A percentile compares a stretch with the other conserved stretches of the same genome.
Conservation (phyloP, 441 rosid genomes). For the Omphalea diandra region DNA sequence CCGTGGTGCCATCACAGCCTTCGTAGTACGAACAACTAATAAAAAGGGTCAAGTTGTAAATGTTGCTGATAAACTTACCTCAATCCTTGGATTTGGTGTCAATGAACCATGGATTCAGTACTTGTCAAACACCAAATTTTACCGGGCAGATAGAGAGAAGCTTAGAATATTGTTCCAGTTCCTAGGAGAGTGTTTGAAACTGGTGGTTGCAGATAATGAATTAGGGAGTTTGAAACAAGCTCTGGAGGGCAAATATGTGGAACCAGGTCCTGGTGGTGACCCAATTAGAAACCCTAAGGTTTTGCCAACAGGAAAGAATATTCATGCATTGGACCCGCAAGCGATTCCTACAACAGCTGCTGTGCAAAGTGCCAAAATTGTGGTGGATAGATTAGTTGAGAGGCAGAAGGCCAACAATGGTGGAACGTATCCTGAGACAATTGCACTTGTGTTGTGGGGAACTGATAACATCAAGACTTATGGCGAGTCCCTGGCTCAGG, state of each 20-base stretch:
- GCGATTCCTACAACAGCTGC: conserved; percentile 98
- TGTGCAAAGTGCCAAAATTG: conserved; percentile 88
- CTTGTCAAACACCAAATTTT: conserved; percentile 83
- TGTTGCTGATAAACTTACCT: conserved; percentile 66
- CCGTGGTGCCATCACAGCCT: conserved; percentile 79
- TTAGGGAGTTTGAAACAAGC: conserved; percentile 96
- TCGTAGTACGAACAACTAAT: conserved; percentile 77
- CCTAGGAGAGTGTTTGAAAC: conserved; percentile 84
- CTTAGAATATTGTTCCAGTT: conserved; percentile 76
- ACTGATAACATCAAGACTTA: conserved; percentile 99
- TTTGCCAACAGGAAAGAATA: conserved; percentile 96
- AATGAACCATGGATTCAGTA: conserved; percentile 97
- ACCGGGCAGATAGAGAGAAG: conserved; percentile 81
- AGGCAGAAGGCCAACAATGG: conserved; percentile 89
- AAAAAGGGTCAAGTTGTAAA: conserved; percentile 89
- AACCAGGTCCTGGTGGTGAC: conserved; percentile 99
- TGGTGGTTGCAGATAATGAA: conserved; percentile 91
- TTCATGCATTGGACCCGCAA: conserved; percentile 97
- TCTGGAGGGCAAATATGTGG: conserved; percentile 88
- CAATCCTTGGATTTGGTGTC: conserved; percentile 91
- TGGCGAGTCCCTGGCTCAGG: conserved; percentile 95
- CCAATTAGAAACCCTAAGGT: conserved; percentile 97
- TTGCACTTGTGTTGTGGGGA: conserved; percentile 98
- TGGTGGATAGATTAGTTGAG: conserved; percentile 88
- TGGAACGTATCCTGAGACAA: conserved; percentile 94